These are phyloP conservation scores for Rhytidhysteron rufulum DNA, from an alignment of 2,329 filamentous ascomycete species.

Conservation along the genomic window DNA sequence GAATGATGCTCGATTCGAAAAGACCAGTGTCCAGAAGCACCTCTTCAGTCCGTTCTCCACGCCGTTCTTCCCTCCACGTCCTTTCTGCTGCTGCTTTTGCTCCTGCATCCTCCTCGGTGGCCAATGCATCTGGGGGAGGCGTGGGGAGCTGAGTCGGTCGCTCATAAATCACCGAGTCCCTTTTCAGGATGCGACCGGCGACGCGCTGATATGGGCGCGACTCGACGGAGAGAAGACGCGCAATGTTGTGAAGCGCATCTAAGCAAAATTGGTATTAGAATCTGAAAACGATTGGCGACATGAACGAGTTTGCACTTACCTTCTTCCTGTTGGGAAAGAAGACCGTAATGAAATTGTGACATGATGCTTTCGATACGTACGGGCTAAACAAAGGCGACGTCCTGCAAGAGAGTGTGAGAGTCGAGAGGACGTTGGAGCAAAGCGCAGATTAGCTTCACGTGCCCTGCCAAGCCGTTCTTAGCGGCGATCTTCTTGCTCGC, in stretches of 20 bases:
- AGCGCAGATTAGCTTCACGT: too few species aligned
- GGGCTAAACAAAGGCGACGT: too few species aligned
- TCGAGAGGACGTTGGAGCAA: too few species aligned
- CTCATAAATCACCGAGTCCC: constrained; percentile 60
- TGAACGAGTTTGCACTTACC: constrained; percentile 21
- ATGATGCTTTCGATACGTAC: too few species aligned
- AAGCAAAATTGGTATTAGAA: constrained; percentile 16
- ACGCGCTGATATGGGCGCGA: constrained; percentile 89
- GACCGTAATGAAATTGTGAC: constrained; percentile 56
- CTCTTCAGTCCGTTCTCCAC: constrained; percentile 74
- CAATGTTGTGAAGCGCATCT: constrained; percentile 77
- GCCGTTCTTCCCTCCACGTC: constrained; percentile 51
- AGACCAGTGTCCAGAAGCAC: constrained; percentile 83
- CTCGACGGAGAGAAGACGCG: constrained; percentile 82
- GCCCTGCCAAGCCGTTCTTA: too few species aligned
- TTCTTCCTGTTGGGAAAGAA: constrained; percentile 72
- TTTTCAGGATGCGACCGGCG: constrained; percentile 71
- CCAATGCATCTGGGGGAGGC: constrained; percentile 60
- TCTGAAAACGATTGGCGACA: not conserved
- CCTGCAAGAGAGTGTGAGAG: too few species aligned
- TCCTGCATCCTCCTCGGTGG: constrained; percentile 45
- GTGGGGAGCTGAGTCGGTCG: constrained; percentile 58
- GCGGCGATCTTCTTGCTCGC: too few species aligned
- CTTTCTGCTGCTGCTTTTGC: constrained; percentile 42
- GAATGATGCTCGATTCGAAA: constrained; percentile 80